Evolutionary conservation across 352 stramenopile genomes (phyloP).

Genomic region (Phytopythium helicoides): DNA sequence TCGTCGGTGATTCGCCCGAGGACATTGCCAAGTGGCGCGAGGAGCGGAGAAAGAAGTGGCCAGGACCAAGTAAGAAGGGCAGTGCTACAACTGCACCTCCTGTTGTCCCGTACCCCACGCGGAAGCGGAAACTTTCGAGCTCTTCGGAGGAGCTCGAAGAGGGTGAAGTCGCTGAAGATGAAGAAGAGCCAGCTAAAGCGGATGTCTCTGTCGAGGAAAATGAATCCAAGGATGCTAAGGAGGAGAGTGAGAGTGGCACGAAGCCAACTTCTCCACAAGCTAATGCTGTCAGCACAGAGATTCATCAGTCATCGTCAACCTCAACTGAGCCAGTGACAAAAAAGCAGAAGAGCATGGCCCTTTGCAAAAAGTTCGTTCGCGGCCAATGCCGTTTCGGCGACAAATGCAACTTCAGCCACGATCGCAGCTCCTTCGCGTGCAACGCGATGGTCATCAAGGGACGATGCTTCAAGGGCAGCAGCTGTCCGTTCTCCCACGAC

Average conservation of each 20-base stretch:
- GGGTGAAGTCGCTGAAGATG: constrained; percentile 48
- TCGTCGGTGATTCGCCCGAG: constrained; percentile 76
- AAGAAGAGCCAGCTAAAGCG: constrained; percentile 21
- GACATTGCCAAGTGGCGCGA: constrained; percentile 80
- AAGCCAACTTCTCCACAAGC: constrained; percentile 6
- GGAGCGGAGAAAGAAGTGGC: constrained; percentile 74
- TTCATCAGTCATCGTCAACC: neutral
- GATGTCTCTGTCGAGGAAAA: constrained; percentile 1
- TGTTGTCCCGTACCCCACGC: neutral
- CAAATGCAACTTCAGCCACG: constrained; percentile 71
- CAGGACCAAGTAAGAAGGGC: constrained; percentile 12
- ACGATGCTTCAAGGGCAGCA: constrained; percentile 47
- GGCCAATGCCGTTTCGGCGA: constrained; percentile 55
- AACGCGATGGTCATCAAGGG: constrained; percentile 55
- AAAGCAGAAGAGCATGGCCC: constrained; percentile 37
- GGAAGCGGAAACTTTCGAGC: constrained; percentile 54
- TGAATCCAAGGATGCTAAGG: constrained; percentile 5
- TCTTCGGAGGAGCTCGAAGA: constrained; percentile 54
- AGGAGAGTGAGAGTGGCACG: constrained; percentile 9
- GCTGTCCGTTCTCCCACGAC: constrained; percentile 67
- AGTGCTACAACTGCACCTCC: neutral
- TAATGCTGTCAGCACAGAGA: no score
- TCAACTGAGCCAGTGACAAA: constrained; percentile 27
- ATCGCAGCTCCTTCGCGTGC: constrained; percentile 56
- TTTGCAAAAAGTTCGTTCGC: constrained; percentile 71